These are phyloP conservation scores for Aspergillus wentii DNA, from an alignment of 495 filamentous ascomycete genomes.

Conservation along the genomic window DNA sequence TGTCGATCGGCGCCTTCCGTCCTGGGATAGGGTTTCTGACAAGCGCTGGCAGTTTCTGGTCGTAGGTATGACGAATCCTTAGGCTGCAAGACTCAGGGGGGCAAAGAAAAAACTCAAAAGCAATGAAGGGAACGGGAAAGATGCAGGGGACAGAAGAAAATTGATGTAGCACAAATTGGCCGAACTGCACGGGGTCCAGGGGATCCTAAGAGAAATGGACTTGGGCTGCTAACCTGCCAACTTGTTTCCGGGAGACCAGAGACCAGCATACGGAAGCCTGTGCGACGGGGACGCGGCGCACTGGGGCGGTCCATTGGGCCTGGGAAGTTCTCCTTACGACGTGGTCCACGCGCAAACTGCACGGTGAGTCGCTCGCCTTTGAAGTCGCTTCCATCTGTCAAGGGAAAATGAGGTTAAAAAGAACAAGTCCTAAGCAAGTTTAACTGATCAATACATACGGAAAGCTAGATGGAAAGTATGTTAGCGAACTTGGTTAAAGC, in stretches of 20 bases:
- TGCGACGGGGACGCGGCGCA: conserved; percentile 88
- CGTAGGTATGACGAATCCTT: too few species aligned
- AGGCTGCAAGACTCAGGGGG: background rate
- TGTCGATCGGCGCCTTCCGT: too few species aligned
- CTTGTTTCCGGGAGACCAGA: conserved; percentile 98
- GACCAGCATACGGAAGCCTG: conserved; percentile 93
- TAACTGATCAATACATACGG: conserved; percentile 36
- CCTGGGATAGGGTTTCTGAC: too few species aligned
- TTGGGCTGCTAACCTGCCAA: conserved; percentile 96
- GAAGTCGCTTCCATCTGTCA: conserved; percentile 89
- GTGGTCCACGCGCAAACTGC: conserved; percentile 93
- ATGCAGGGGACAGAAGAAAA: conserved; percentile 24
- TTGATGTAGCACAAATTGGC: conserved; percentile 21
- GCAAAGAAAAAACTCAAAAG: conserved; percentile 18
- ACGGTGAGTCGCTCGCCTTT: conserved; percentile 96
- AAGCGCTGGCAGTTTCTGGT: too few species aligned
- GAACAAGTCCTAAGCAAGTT: conserved; percentile 4
- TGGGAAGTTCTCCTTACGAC: conserved; percentile 74
- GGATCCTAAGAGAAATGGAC: conserved; percentile 48
- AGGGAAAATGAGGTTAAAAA: conserved; percentile 15
- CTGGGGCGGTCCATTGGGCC: conserved; percentile 61
- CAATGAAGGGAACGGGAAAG: conserved; percentile 18
- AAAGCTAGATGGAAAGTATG: conserved; percentile 36
- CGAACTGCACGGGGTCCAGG: conserved; percentile 20
- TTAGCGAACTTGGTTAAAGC: background rate